A percentile compares a stretch with the other conserved stretches of the same genome.
Evolutionary conservation across 345 rosid genomes (phyloP).

Genomic region (Eucalyptus pauciflora): DNA sequence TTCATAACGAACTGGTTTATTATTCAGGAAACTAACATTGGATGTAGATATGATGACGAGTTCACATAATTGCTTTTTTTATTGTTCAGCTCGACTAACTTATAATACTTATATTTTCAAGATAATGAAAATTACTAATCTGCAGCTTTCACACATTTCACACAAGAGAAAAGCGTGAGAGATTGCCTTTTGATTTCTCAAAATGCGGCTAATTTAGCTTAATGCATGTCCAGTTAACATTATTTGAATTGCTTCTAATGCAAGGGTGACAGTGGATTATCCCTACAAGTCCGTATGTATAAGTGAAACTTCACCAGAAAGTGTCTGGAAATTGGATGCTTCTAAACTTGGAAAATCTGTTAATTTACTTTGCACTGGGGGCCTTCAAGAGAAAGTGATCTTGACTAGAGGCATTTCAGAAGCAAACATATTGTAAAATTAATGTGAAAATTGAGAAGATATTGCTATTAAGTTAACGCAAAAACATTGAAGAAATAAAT

Average conservation of each 20-base stretch:
- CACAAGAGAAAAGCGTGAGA: not conserved
- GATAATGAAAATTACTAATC: not conserved
- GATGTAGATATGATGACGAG: not conserved
- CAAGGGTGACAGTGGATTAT: not conserved
- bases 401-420: not conserved
- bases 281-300: not conserved
- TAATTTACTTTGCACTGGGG: not conserved
- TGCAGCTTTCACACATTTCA: not conserved
- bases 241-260: not conserved
- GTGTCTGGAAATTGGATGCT: not conserved
- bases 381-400: not conserved
- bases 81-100: not conserved
- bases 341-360: not conserved
- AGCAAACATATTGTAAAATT: not conserved
- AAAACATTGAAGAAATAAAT: not conserved
- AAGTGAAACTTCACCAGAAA: not conserved
- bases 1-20: not conserved
- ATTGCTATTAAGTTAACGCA: not conserved
- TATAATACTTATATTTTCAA: not conserved
- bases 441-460: not conserved
- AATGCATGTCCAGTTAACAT: not conserved
- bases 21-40: not conserved
- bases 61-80: not conserved
- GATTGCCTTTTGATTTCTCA: not conserved
- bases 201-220: not conserved